These are phyloP conservation scores for Cryptosporidium canis DNA, from an alignment of 169 alveolate genomes.

Conservation along the genomic window DNA sequence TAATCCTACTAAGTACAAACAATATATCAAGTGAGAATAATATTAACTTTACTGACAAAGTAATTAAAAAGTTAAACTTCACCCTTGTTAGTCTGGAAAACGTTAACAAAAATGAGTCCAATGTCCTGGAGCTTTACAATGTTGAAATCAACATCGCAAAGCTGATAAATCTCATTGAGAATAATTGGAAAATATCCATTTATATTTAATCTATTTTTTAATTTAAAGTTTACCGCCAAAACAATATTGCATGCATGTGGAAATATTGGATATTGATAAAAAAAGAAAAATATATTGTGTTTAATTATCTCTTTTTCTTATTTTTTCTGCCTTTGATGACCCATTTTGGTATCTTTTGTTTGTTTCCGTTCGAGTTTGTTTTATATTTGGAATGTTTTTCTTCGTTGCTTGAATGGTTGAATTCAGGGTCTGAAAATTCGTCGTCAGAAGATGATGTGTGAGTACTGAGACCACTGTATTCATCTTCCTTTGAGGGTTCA, in stretches of 20 bases:
- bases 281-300: neutral
- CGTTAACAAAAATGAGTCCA: neutral
- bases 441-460: neutral
- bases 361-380: neutral
- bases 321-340: constrained; percentile 7
- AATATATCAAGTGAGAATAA: neutral
- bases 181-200: constrained; percentile 45
- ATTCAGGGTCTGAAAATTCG: neutral
- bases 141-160: constrained; percentile 12
- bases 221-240: neutral
- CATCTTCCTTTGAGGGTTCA: neutral
- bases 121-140: neutral
- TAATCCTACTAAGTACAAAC: constrained; percentile 8
- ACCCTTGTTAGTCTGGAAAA: neutral
- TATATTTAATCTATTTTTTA: neutral
- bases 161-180: constrained; percentile 1
- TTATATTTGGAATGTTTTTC: neutral
- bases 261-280: neutral
- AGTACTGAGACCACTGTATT: neutral
- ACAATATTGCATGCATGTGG: constrained; percentile 4
- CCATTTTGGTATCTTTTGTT: constrained; percentile 57
- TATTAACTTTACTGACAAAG: neutral
- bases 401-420: neutral
- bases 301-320: constrained; percentile 34
- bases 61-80: constrained; percentile 1